Percentiles rank a stretch among this genome's conserved stretches.
phyloP scores from a whole-genome alignment of 2,329 filamentous ascomycete species.

The Sclerotinia minor region DNA sequence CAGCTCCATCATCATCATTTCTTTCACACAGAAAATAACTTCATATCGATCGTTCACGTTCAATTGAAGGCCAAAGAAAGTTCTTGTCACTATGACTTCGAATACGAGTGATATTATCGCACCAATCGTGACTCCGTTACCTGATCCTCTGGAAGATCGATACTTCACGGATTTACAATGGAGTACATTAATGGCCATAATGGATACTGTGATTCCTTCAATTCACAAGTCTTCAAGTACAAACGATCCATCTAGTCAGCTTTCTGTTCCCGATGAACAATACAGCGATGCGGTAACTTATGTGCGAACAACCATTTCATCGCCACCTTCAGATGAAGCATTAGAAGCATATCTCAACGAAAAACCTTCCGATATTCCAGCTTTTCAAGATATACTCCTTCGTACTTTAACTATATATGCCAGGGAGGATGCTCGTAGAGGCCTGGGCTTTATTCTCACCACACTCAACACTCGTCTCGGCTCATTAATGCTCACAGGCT shows the following conservation, averaged over 20 bases:
- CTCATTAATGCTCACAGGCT: constrained; percentile 66
- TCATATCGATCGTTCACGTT: not conserved
- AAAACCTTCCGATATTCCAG: constrained; percentile 52
- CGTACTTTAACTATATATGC: constrained; percentile 44
- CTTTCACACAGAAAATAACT: not conserved
- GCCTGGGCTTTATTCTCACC: constrained; percentile 35
- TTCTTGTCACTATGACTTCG: constrained; percentile 11
- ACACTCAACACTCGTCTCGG: constrained; percentile 59
- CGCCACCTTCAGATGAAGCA: constrained; percentile 46
- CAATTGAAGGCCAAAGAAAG: not conserved
- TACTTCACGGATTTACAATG: constrained; percentile 54
- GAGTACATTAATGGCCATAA: constrained; percentile 53
- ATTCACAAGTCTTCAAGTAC: constrained; percentile 47
- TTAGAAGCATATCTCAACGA: constrained; percentile 56
- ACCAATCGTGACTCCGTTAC: constrained; percentile 34
- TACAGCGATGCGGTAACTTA: constrained; percentile 50
- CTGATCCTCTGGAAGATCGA: constrained; percentile 36
- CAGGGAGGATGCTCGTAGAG: constrained; percentile 38
- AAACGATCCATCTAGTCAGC: constrained; percentile 38
- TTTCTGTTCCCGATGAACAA: constrained; percentile 51
- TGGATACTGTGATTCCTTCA: constrained; percentile 62
- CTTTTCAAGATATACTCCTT: constrained; percentile 53
- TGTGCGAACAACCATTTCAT: constrained; percentile 43
- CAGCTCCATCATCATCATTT: not conserved
- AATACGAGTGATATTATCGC: constrained; percentile 24